Evolutionary conservation across 2,329 filamentous ascomycete species (phyloP).

Genomic region (Dactylella cylindrospora): DNA sequence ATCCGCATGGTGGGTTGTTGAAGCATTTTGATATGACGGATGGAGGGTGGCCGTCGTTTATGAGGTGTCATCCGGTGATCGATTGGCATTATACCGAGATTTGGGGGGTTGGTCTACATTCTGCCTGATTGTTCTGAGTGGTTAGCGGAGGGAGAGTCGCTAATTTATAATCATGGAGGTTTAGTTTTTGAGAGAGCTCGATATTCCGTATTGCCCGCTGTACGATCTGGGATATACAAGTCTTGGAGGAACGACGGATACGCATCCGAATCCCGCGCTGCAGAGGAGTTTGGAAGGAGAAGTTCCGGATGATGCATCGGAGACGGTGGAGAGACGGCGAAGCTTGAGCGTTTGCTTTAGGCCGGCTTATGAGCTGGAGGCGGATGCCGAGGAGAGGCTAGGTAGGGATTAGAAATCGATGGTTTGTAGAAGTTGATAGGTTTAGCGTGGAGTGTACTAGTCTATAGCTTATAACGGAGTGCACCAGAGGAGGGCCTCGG

Average conservation of each 20-base stretch:
- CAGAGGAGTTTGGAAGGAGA: conserved; percentile 50
- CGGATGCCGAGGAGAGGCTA: conserved; percentile 75
- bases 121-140: conserved; percentile 4
- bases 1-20: conserved; percentile 80
- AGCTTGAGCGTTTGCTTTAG: conserved; percentile 57
- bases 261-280: conserved; percentile 80
- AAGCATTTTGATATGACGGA: conserved; percentile 86
- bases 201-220: conserved; percentile 78
- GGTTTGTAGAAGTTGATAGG: neutral
- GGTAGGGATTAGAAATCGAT: conserved; percentile 62
- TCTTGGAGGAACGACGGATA: conserved; percentile 86
- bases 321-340: conserved; percentile 48
- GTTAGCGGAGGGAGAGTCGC: conserved; percentile 32
- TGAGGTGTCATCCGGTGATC: conserved; percentile 91
- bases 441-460: neutral
- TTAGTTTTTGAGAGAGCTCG: conserved; percentile 75
- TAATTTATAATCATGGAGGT: conserved; percentile 12
- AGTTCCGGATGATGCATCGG: conserved; percentile 47
- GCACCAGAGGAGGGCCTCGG: neutral
- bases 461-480: neutral
- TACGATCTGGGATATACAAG: conserved; percentile 91
- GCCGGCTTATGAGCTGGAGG: conserved; percentile 73
- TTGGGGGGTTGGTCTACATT: conserved; percentile 70
- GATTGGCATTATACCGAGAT: conserved; percentile 97
- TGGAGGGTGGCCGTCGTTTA: conserved; percentile 83